These are phyloP conservation scores for Centella asiatica DNA, from an alignment of 129 eudicot species.

Conservation along the genomic window DNA sequence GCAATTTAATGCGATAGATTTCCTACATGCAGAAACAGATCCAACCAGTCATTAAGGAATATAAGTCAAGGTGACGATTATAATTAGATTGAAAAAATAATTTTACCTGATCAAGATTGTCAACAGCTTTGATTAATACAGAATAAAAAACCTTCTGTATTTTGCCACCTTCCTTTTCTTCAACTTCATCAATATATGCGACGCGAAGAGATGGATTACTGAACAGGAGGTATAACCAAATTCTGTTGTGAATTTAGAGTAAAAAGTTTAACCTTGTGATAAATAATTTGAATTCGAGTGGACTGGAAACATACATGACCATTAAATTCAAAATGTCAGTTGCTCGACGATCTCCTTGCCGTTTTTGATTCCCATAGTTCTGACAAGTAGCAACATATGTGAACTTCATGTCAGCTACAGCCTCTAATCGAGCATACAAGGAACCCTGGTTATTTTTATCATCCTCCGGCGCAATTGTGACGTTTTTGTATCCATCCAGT, in stretches of 20 bases:
- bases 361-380: slow-evolving; percentile 94
- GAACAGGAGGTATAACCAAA: slow-evolving; percentile 12
- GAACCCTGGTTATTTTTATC: slow-evolving; percentile 89
- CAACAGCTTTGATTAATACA: slow-evolving; percentile 86
- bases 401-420: slow-evolving; percentile 95
- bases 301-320: slow-evolving; percentile 71
- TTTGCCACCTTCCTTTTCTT: slow-evolving; percentile 77
- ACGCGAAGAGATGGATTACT: slow-evolving; percentile 98
- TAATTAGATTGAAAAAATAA: background rate
- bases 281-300: background rate
- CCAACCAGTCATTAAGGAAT: slow-evolving; percentile 7
- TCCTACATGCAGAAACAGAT: slow-evolving; percentile 47
- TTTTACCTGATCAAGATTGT: slow-evolving; percentile 88
- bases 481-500: slow-evolving; percentile 82
- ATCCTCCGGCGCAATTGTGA: slow-evolving; percentile 57
- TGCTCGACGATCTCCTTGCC: slow-evolving; percentile 97
- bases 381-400: slow-evolving; percentile 97
- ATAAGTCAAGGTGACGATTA: background rate
- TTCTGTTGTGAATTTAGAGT: slow-evolving; percentile 6
- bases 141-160: slow-evolving; percentile 85
- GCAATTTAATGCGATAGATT: slow-evolving; percentile 91
- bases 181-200: slow-evolving; percentile 97
- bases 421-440: slow-evolving; percentile 77
- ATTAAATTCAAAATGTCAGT: slow-evolving; percentile 91
- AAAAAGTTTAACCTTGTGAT: background rate